These are phyloP conservation scores for Aspergillus spinulosporus DNA, from an alignment of 2,329 filamentous ascomycete species.

Conservation along the genomic window DNA sequence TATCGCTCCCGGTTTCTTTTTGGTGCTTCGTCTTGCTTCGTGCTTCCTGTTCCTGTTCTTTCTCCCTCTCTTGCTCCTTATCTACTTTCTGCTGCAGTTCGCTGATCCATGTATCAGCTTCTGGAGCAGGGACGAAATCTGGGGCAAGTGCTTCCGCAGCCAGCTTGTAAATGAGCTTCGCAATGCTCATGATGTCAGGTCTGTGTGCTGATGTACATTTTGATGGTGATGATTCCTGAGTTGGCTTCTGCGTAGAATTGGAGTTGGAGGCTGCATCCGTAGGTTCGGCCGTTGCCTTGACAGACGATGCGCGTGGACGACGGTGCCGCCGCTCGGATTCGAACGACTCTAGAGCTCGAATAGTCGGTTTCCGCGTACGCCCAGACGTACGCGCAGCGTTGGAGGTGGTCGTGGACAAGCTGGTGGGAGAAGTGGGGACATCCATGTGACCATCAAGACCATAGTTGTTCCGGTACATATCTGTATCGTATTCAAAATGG, in stretches of 20 bases:
- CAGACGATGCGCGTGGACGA: slow-evolving; percentile 19
- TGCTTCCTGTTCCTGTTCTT: not conserved
- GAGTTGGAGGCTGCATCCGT: not conserved
- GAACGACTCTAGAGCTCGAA: slow-evolving; percentile 22
- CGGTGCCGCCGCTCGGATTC: slow-evolving; percentile 21
- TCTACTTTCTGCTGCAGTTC: slow-evolving; percentile 19
- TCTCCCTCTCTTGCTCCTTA: slow-evolving; percentile 5
- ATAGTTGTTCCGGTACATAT: slow-evolving; percentile 25
- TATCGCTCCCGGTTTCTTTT: not conserved
- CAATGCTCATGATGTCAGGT: slow-evolving; percentile 13
- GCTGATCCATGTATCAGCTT: slow-evolving; percentile 19
- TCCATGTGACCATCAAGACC: slow-evolving; percentile 26
- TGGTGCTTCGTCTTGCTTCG: not conserved
- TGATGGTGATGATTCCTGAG: not conserved
- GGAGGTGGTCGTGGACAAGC: slow-evolving; percentile 22
- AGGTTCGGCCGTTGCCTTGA: slow-evolving; percentile 9
- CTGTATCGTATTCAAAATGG: slow-evolving; percentile 24
- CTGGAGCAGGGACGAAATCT: slow-evolving; percentile 14
- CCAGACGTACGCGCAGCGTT: slow-evolving; percentile 20
- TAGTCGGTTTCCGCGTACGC: slow-evolving; percentile 25
- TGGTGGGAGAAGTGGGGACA: slow-evolving; percentile 22
- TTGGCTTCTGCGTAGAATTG: not conserved
- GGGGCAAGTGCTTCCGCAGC: slow-evolving; percentile 20
- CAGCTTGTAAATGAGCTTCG: slow-evolving; percentile 20
- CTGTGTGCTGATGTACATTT: not conserved